Base-by-base conservation (phyloP, 306 rosid genomes). In the Quercus berberidifolia region DNA sequence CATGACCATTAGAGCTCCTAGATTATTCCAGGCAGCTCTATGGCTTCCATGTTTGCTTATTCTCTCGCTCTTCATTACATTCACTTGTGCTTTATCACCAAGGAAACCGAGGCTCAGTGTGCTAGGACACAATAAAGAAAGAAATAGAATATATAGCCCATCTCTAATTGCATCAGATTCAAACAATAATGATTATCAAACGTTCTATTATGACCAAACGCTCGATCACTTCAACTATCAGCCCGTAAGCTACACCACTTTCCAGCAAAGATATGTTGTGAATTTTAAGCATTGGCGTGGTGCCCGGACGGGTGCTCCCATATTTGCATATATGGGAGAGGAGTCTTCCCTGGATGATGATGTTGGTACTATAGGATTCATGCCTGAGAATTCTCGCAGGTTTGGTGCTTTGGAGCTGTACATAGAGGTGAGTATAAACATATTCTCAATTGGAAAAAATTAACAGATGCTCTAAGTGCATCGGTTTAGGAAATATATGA, bases 151-250 rank as follows among this genome's bases (percentile, higher is more conserved):
- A 49, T 49, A 10, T 12, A 49, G 54, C 13, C 15, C 4, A 13
- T 49, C 54, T 12, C 54, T 49, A 10, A 49, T 49, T 8, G 23
- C 75, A 25, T 49, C 0, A 14, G 60, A 74, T 38, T 10, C 77
- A 4, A 55, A 15, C 18, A 25, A 15, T 26, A 10, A 46, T 5
- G 83, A 88, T 25, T 31, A 86, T 14, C 4, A 83, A 69, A 91
- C 91, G 30, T 87, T 78, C 70, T 87, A 82, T 58, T 91, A 83
- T 83, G 84, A 72, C 26, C 97, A 91, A 60, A 84, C 80, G 12
- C 83, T 93, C 0, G 97, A 91, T 81, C 98, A 93, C 80, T 93
- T 91, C 90, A 93, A 91, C 65, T 91, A 89, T 68, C 83, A 81
- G 65, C 81, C 86, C 3, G 85, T 91, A 55, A 93, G 93, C 80